A percentile compares a stretch with the other conserved stretches of the same genome.
These are phyloP conservation scores for Microbotryum saponariae DNA, from an alignment of 1,284 basidiomycete species.

Conservation along the genomic window DNA sequence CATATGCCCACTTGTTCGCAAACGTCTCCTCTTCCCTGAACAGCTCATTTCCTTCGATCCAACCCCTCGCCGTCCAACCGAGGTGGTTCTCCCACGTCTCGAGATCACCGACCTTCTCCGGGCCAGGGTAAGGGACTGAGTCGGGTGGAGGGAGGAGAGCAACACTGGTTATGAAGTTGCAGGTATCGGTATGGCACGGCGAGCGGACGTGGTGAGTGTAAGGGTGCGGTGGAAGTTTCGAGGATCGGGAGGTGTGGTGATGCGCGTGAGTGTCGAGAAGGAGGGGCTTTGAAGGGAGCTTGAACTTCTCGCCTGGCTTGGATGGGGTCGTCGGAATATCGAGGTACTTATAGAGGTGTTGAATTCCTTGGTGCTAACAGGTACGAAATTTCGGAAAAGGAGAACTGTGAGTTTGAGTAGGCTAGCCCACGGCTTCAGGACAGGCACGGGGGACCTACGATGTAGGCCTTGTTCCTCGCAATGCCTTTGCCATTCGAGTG, in stretches of 20 bases:
- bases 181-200: slow-evolving; percentile 9
- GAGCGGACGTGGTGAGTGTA: slow-evolving; percentile 29
- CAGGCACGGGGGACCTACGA: slow-evolving; percentile 15
- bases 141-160: slow-evolving; percentile 27
- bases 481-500: slow-evolving; percentile 30
- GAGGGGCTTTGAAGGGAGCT: slow-evolving; percentile 2
- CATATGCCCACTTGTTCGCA: slow-evolving; percentile 27
- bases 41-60: slow-evolving; percentile 15
- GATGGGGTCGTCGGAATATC: not conserved
- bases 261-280: not conserved
- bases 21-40: slow-evolving; percentile 30
- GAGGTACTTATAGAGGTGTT: slow-evolving; percentile 7
- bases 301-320: not conserved
- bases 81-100: slow-evolving; percentile 28
- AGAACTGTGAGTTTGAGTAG: not conserved
- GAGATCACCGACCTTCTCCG: not conserved
- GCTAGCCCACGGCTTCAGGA: not conserved
- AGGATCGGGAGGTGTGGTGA: not conserved
- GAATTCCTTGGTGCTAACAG: slow-evolving; percentile 10
- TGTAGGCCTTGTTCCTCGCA: slow-evolving; percentile 30
- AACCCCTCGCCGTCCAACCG: slow-evolving; percentile 10
- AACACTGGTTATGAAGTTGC: slow-evolving; percentile 34
- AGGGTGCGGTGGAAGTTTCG: slow-evolving; percentile 9
- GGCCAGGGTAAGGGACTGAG: slow-evolving; percentile 27
- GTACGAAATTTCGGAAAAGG: not conserved